Conservation (phyloP, 2,329 filamentous ascomycete genomes). For the Ambrosiella xylebori region DNA sequence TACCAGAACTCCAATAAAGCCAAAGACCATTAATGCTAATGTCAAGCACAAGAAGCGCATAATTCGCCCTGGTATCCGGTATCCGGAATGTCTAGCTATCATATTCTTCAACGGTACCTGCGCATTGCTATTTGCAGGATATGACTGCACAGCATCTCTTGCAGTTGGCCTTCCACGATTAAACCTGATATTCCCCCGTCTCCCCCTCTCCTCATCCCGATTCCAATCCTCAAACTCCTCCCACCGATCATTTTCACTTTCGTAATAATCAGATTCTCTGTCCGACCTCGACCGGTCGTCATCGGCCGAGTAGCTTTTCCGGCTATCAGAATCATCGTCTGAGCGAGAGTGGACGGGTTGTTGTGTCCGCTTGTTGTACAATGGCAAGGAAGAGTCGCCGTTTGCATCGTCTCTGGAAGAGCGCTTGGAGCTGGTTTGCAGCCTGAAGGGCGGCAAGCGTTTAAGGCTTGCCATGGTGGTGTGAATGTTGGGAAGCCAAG, state of each 20-base stretch:
- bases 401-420: slow-evolving; percentile 24
- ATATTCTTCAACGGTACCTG: slow-evolving; percentile 19
- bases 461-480: slow-evolving; percentile 10
- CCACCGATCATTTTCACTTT: slow-evolving; percentile 2
- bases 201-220: slow-evolving; percentile 23
- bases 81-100: slow-evolving; percentile 28
- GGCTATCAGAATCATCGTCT: slow-evolving; percentile 4
- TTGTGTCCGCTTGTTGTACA: slow-evolving; percentile 19
- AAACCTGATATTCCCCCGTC: slow-evolving; percentile 40
- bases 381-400: slow-evolving; percentile 14
- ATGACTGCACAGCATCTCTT: slow-evolving; percentile 2
- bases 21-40: slow-evolving; percentile 48
- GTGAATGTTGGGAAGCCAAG: not conserved
- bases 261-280: slow-evolving; percentile 2
- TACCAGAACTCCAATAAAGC: slow-evolving; percentile 63
- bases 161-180: not conserved
- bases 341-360: not conserved
- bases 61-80: slow-evolving; percentile 53
- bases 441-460: slow-evolving; percentile 10
- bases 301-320: not conserved
- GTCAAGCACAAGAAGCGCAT: slow-evolving; percentile 62
- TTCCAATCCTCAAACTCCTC: slow-evolving; percentile 5
- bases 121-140: not conserved
- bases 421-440: slow-evolving; percentile 17
- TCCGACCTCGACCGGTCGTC: not conserved